These are phyloP conservation scores for Tinospora cordifolia DNA, from an alignment of 164 flowering plant genomes.

Conservation along the genomic window DNA sequence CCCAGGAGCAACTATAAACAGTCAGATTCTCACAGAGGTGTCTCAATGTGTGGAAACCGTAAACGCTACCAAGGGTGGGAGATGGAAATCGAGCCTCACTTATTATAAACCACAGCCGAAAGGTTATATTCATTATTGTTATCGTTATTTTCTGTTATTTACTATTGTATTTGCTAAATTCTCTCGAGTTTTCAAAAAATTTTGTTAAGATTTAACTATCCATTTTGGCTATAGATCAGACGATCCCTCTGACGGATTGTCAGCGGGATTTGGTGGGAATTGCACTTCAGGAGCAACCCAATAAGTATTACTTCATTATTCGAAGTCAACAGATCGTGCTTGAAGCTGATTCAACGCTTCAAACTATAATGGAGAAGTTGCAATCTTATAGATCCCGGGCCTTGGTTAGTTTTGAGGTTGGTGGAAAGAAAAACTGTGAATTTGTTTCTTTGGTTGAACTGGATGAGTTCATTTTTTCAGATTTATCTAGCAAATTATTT, in stretches of 20 bases:
- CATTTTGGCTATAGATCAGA: slow-evolving; percentile 31
- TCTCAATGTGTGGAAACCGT: slow-evolving; percentile 77
- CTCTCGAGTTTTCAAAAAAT: not conserved
- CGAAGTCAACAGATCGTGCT: slow-evolving; percentile 52
- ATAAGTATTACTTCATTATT: slow-evolving; percentile 56
- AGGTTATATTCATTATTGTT: slow-evolving; percentile 29
- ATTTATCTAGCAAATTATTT: not conserved
- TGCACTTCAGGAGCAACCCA: slow-evolving; percentile 66
- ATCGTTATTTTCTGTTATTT: not conserved
- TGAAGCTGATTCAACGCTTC: slow-evolving; percentile 72
- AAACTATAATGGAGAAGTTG: slow-evolving; percentile 72
- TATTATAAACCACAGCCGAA: slow-evolving; percentile 53
- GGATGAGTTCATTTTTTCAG: not conserved
- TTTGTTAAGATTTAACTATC: not conserved
- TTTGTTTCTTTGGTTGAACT: not conserved
- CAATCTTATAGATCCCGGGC: slow-evolving; percentile 74
- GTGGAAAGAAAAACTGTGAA: not conserved
- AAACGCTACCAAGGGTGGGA: slow-evolving; percentile 68
- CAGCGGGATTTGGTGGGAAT: slow-evolving; percentile 74
- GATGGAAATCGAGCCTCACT: slow-evolving; percentile 78
- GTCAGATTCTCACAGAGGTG: slow-evolving; percentile 65
- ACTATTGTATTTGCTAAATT: not conserved
- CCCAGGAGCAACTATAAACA: slow-evolving; percentile 64
- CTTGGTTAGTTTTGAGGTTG: slow-evolving; percentile 68
- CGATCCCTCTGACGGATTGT: slow-evolving; percentile 23